A percentile compares a stretch with the other conserved stretches of the same genome.
phyloP scores from a whole-genome alignment of 805 yeast genomes.

The Priceomyces haplophilus region DNA sequence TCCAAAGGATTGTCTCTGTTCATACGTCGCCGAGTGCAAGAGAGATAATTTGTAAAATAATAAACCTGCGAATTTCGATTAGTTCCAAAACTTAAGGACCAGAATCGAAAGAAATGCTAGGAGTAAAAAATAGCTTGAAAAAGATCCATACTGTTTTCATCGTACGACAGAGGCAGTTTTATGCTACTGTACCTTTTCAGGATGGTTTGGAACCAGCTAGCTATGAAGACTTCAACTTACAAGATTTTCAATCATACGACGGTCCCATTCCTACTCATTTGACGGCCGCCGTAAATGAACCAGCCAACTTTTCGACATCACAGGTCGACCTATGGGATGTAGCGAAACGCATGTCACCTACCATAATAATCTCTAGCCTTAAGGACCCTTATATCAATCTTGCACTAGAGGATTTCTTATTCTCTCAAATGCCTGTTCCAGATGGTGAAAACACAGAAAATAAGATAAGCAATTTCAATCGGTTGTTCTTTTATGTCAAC shows the following conservation, averaged over 20 bases:
- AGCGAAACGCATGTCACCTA: conserved; percentile 34
- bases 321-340: background rate
- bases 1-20: conserved; percentile 45
- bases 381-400: conserved; percentile 71
- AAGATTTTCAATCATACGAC: conserved; percentile 38
- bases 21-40: too few species aligned
- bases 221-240: conserved; percentile 34
- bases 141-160: too few species aligned
- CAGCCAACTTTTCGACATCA: too few species aligned
- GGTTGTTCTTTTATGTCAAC: conserved; percentile 74
- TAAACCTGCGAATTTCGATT: background rate
- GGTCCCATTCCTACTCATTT: conserved; percentile 13
- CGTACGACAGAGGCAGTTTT: background rate
- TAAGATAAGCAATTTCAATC: conserved; percentile 30
- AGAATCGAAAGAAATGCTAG: too few species aligned
- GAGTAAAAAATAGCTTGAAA: too few species aligned
- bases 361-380: conserved; percentile 56
- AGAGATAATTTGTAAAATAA: too few species aligned
- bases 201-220: conserved; percentile 36
- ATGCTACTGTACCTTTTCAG: conserved; percentile 32
- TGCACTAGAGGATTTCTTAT: conserved; percentile 79
- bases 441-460: conserved; percentile 8
- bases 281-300: background rate
- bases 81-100: too few species aligned
- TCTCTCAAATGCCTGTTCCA: conserved; percentile 53